Evolutionary conservation across 495 filamentous ascomycete genomes (phyloP), one percentile per base, ranked within the genome.

Genomic region (Lepidopterella palustris): DNA sequence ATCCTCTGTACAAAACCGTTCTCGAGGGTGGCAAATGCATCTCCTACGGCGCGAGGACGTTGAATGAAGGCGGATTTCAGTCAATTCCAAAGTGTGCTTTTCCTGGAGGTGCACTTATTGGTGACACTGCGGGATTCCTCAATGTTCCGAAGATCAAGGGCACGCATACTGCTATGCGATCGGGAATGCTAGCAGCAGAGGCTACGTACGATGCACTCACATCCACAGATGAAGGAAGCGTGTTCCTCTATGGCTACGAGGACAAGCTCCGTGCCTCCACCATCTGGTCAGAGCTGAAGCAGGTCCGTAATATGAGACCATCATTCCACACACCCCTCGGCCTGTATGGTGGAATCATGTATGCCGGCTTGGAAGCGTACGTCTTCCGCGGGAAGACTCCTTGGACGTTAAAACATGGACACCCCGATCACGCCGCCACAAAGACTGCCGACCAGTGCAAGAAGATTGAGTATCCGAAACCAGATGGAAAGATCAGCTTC

Each of bases 111-210:
- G 95, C 95, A 26, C 76, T 99, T 39, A 96, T 99, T 59, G 93
- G 93, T 28, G 95, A 97, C 70, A 91, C 92, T 18, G 93, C 93
- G 32, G 93, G 93, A 10, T 97, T 99, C 71, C 78, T 99, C 69
- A 99, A 99, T 71, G 88, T 99, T 24, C 93, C 93, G 39, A 97
- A 99, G 76, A 89, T 99, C 72, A 99, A 99, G 74, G 93, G 93
- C 62, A 96, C 92, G 5, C 93, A 99, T 73, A 96, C 93, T 18
- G 89, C 93, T 26, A 97, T 99, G 92, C 90, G 88, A 69, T 91
- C 87, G 3, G 93, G 93, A 59, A 99, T 97, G 89, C 78, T 99
- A 20, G 95, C 95, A 10, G 93, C 93, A 11, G 89, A 97, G 71
- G 87, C 95, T 13, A 79, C 91, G 5, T 97, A 82, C 74, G 76